Conservation (phyloP, 495 filamentous ascomycete genomes). For the Achaetomiella virescens region DNA sequence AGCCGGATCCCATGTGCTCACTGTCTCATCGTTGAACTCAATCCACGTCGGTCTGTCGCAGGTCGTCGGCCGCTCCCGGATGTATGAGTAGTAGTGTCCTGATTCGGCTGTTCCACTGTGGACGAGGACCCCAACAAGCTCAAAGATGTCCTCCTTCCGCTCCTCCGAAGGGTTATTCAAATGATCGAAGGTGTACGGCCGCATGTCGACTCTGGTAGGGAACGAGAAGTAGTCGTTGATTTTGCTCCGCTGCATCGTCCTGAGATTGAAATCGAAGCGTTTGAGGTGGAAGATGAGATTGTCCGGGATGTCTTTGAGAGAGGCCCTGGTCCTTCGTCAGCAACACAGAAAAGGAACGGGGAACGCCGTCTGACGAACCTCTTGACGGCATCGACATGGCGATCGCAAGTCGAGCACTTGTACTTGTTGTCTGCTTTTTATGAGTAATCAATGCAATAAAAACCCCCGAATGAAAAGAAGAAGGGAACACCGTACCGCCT, state of each 20-base stretch:
- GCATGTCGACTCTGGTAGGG: conserved; percentile 79
- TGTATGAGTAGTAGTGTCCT: conserved; percentile 96
- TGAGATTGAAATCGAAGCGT: conserved; percentile 90
- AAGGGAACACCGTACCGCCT: conserved; percentile 53
- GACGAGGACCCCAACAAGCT: conserved; percentile 86
- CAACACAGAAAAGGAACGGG: not conserved
- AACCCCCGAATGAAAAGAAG: not conserved
- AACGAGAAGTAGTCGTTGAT: conserved; percentile 95
- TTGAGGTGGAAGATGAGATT: conserved; percentile 97
- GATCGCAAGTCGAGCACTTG: conserved; percentile 85
- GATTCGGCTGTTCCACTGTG: conserved; percentile 90
- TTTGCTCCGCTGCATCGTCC: conserved; percentile 77
- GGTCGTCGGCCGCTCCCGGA: conserved; percentile 66
- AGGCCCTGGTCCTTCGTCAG: conserved; percentile 51
- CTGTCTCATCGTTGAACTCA: conserved; percentile 87
- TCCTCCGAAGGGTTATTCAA: conserved; percentile 59
- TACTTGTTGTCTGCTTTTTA: conserved; percentile 78
- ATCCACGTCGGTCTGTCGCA: conserved; percentile 59
- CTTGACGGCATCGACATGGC: conserved; percentile 92
- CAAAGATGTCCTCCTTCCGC: conserved; percentile 65
- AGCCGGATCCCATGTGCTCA: conserved; percentile 65
- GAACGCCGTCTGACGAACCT: conserved; percentile 39
- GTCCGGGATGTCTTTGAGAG: conserved; percentile 87
- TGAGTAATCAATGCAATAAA: conserved; percentile 12
- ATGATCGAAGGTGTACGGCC: conserved; percentile 79